Percentiles rank a stretch among this genome's conserved stretches.
These are phyloP conservation scores for Myrica gale DNA, from an alignment of 306 rosid species.

Conservation along the genomic window DNA sequence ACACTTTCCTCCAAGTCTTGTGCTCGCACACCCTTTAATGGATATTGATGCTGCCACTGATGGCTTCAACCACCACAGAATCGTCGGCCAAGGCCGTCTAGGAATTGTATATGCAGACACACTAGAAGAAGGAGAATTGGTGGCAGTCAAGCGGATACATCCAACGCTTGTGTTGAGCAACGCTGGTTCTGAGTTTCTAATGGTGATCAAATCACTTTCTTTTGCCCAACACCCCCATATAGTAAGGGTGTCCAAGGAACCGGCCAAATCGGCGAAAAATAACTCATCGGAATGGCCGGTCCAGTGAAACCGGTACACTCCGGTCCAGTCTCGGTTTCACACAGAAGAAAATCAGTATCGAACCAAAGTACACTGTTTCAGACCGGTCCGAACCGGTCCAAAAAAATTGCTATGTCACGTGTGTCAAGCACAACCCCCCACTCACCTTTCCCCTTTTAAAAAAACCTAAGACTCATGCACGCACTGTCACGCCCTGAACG, in stretches of 20 bases:
- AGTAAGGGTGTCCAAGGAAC: neutral
- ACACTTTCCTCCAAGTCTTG: slow-evolving; percentile 38
- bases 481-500: too few species aligned
- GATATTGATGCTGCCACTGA: slow-evolving; percentile 68
- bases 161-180: slow-evolving; percentile 66
- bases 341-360: too few species aligned
- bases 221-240: slow-evolving; percentile 71
- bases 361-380: too few species aligned
- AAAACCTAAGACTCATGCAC: too few species aligned
- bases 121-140: slow-evolving; percentile 36
- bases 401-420: too few species aligned
- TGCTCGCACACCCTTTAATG: slow-evolving; percentile 51
- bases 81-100: slow-evolving; percentile 66
- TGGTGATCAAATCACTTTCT: slow-evolving; percentile 55
- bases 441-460: too few species aligned
- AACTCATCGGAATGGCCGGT: too few species aligned
- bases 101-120: slow-evolving; percentile 76
- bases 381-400: too few species aligned
- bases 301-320: too few species aligned
- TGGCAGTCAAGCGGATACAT: slow-evolving; percentile 71
- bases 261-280: too few species aligned
- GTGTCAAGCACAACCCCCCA: too few species aligned
- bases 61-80: slow-evolving; percentile 63
- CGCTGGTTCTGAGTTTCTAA: slow-evolving; percentile 69
- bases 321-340: too few species aligned